These are phyloP conservation scores for Triangularia setosa DNA, from an alignment of 2,329 filamentous ascomycete genomes.

Conservation along the genomic window DNA sequence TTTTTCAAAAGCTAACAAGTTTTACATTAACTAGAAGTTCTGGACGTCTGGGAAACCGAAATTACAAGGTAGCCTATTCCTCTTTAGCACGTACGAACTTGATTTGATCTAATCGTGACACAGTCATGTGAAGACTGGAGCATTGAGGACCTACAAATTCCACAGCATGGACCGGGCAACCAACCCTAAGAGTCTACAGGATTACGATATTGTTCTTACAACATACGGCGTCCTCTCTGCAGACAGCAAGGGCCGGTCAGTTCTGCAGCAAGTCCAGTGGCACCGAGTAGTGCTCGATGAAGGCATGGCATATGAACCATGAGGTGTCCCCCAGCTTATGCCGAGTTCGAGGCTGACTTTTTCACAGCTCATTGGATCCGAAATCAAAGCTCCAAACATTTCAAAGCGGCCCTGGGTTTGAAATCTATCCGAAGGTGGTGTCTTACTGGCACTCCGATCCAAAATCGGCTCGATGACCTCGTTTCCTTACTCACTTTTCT, in stretches of 20 bases:
- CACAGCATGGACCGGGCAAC: constrained; percentile 33
- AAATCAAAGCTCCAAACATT: not conserved
- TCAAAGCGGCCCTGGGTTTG: not conserved
- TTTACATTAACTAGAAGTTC: constrained; percentile 30
- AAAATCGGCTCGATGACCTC: not conserved
- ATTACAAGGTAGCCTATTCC: constrained; percentile 30
- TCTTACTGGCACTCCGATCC: not conserved
- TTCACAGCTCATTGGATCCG: not conserved
- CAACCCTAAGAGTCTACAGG: constrained; percentile 26
- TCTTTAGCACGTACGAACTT: not conserved
- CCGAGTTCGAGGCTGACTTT: not conserved
- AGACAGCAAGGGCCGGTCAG: not conserved
- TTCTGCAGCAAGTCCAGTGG: not conserved
- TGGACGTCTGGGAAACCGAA: constrained; percentile 39
- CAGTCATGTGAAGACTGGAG: constrained; percentile 31
- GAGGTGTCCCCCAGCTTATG: not conserved
- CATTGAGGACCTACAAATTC: constrained; percentile 33
- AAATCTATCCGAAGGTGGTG: not conserved
- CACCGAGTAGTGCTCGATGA: not conserved
- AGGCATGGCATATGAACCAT: too few species aligned
- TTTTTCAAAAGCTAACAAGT: not conserved
- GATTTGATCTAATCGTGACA: not conserved
- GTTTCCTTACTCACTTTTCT: not conserved
- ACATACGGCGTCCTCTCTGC: not conserved
- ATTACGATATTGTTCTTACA: constrained; percentile 3